Evolutionary conservation across 1,284 basidiomycete genomes (phyloP), one percentile per base, ranked within the genome.

Genomic region (Thecaphora frezii): DNA sequence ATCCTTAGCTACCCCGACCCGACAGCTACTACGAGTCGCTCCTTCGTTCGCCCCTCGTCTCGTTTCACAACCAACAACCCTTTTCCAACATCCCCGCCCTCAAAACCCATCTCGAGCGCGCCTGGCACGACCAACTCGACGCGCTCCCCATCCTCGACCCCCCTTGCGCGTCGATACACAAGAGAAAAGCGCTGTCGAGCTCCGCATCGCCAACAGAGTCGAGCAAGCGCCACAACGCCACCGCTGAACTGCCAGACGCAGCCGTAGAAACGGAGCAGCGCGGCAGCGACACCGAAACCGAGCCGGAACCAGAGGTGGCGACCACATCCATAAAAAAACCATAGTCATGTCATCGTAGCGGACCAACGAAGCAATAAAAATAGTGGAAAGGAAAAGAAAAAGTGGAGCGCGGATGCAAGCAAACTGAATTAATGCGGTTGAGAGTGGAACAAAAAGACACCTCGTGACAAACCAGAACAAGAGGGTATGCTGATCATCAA

Each of bases 91-190:
- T 63, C 22, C 53, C 64, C 9, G 53, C 59, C 19, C 56, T 66
- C 44, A 66, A 62, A 36, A 51, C 47, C 18, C 64, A 66, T 49
- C 40, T 66, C 7, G 58, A 55, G 13, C 19, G 39, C 10, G 46
- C 61, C 19, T 61, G 63, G 58, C 51, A 45, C 16, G 14, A 54
- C 3, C 33, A 14, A 3, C 3, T 7, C 10, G 10, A 36, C 5
- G 7, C 7, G 28, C 13, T 13, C 5, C 7, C 7, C 28, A 28
- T 5, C 28, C 12, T 7, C 33, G 33, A 9, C 33, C 33, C 7
- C 10, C 3, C 33, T 4, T 7, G 4, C 8, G 8, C 33, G 33
- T 8, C 33, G 33, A 16, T 7, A 14, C 10, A 36, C 7, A 36
- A 30, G 28, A 7, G 28, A 30, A 7, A 30, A 14, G 28, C 28